Conservation (phyloP, 805 yeast genomes). For the Lachancea waltii region DNA sequence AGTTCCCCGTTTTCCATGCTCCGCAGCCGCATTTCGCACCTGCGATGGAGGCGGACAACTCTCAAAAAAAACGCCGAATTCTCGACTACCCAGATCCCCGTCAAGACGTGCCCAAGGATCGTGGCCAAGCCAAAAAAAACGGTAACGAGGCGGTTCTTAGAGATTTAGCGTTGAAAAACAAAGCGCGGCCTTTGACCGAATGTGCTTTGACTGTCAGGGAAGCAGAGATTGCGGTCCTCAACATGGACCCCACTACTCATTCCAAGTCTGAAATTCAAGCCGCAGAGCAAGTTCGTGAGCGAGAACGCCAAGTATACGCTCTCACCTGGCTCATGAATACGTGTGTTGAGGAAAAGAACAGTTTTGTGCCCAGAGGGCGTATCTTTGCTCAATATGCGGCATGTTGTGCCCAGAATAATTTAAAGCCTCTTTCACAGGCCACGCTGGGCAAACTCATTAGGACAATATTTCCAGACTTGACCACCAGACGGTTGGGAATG, state of each 20-base stretch:
- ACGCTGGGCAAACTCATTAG: conserved; percentile 71
- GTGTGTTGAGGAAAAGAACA: conserved; percentile 44
- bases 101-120: neutral
- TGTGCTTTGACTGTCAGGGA: conserved; percentile 40
- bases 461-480: conserved; percentile 55
- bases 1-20: conserved; percentile 6
- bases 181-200: conserved; percentile 37
- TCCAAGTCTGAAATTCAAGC: conserved; percentile 25
- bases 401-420: conserved; percentile 45
- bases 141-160: conserved; percentile 27
- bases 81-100: conserved; percentile 4
- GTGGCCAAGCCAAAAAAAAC: conserved; percentile 8
- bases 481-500: conserved; percentile 74
- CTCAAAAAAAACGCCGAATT: conserved; percentile 1
- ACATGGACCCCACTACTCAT: conserved; percentile 27
- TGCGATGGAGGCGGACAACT: conserved; percentile 1
- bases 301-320: conserved; percentile 72
- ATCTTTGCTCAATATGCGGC: conserved; percentile 63
- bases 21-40: conserved; percentile 3
- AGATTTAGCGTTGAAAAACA: conserved; percentile 24
- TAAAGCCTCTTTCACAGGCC: conserved; percentile 66
- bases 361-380: conserved; percentile 58
- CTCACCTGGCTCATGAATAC: conserved; percentile 71
- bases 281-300: conserved; percentile 40
- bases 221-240: conserved; percentile 34